Base-by-base conservation (phyloP, 129 eudicot genomes). In the Kitagawia praeruptora region DNA sequence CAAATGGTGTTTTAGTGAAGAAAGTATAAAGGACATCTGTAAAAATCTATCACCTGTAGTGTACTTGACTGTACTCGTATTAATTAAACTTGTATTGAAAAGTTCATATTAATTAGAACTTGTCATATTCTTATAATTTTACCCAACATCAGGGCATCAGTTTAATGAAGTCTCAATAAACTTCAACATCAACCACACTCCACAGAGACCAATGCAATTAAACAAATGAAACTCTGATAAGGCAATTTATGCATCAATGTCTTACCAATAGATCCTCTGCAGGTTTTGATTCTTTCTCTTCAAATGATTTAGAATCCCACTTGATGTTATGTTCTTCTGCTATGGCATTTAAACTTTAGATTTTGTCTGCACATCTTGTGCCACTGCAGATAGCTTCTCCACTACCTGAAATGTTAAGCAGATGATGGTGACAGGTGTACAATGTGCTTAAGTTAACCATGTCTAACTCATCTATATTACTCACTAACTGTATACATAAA, bases 361-460 rank as follows among this genome's bases (percentile, higher is more conserved):
- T 89, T 94, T 91, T 44, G 92, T 81, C 79, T 81, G 91, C 51
- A 87, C 88, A 83, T 94, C 96, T 70, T 97, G 98, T 74, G 98
- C 92, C 40, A 75, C 78, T 8, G 87, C 96, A 74, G 98, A 94
- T 84, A 94, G 87, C 82, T 94, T 94, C 88, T 94, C 96, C 51
- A 94, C 92, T 88, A 94, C 45, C 98, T 94, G 92, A 82, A 84
- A 80, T 6, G 67, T 13, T 74, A 38, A 69, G 48, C 54, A 61
- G 6, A 74, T 40, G 31, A 79, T 39, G 51, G 71, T 70, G 77
- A 37, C 39, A 5, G 66, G 31, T 27, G 46, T 8, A 23, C 21
- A 44, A 61, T 10, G 58, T 49, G 44, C 34, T 76, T 4, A 80
- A 21, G 61, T 44, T 66, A n/a, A 81, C 13, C 41, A 76, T 48